These are phyloP conservation scores for Hypoxylon sp. DNA, from an alignment of 2,329 filamentous ascomycete species.

Conservation along the genomic window DNA sequence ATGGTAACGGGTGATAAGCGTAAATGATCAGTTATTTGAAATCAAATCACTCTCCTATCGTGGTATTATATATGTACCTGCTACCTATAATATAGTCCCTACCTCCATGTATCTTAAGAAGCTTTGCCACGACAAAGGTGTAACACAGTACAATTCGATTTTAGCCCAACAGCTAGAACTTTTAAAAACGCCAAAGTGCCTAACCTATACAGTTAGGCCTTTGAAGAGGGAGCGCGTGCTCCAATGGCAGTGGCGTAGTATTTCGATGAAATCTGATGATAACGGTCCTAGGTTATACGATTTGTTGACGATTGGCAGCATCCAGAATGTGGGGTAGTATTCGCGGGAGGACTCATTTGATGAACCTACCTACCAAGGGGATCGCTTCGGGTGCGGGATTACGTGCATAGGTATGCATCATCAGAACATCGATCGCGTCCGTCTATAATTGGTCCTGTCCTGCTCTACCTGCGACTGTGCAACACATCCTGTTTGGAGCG, in stretches of 20 bases:
- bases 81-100: too few relatives aligned
- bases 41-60: too few relatives aligned
- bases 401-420: slow-evolving; percentile 25
- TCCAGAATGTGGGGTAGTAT: slow-evolving; percentile 22
- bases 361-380: slow-evolving; percentile 7
- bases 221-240: neutral
- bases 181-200: neutral
- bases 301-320: slow-evolving; percentile 17
- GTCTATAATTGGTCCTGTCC: slow-evolving; percentile 25
- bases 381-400: slow-evolving; percentile 21
- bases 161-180: neutral
- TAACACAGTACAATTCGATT: neutral
- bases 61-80: too few relatives aligned
- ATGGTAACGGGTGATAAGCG: too few relatives aligned
- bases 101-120: too few relatives aligned
- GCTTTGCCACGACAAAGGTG: too few relatives aligned
- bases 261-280: neutral
- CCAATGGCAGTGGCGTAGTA: neutral
- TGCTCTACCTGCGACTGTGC: neutral
- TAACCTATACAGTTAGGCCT: neutral
- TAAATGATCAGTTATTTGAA: too few relatives aligned
- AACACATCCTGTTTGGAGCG: slow-evolving; percentile 17
- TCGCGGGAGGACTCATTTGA: slow-evolving; percentile 17
- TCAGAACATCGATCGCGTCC: slow-evolving; percentile 10
- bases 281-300: slow-evolving; percentile 4